phyloP scores from a whole-genome alignment of 441 rosid species.

The Populus hybrid region DNA sequence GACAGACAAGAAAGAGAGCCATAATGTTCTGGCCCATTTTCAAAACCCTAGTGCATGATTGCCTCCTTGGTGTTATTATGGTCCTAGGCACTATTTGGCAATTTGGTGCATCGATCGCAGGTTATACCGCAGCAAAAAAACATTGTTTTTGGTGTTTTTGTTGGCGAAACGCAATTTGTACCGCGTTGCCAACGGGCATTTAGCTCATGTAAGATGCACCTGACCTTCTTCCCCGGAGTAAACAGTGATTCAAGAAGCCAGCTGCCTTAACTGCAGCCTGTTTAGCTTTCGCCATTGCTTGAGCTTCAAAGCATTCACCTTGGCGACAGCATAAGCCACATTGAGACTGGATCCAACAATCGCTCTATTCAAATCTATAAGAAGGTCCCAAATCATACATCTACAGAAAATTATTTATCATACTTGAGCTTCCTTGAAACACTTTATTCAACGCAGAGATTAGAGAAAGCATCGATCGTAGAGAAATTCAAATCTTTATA shows the following conservation, averaged over 20 bases:
- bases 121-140: background rate
- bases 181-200: no score
- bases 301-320: background rate
- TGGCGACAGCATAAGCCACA: background rate
- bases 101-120: background rate
- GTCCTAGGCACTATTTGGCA: no score
- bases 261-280: no score
- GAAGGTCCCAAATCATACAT: background rate
- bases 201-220: no score
- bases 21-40: no score
- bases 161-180: background rate
- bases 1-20: background rate
- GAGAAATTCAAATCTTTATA: background rate
- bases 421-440: background rate
- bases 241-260: no score
- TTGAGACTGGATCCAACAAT: background rate
- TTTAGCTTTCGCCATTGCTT: background rate
- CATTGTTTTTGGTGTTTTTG: background rate
- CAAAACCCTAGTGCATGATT: no score
- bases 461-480: background rate
- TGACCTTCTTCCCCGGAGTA: no score
- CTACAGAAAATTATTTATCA: background rate
- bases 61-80: no score
- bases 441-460: background rate
- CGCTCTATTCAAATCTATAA: background rate